A percentile compares a stretch with the other conserved stretches of the same genome.
These are phyloP conservation scores for Cryphonectria japonica DNA, from an alignment of 2,329 filamentous ascomycete genomes.

Conservation along the genomic window DNA sequence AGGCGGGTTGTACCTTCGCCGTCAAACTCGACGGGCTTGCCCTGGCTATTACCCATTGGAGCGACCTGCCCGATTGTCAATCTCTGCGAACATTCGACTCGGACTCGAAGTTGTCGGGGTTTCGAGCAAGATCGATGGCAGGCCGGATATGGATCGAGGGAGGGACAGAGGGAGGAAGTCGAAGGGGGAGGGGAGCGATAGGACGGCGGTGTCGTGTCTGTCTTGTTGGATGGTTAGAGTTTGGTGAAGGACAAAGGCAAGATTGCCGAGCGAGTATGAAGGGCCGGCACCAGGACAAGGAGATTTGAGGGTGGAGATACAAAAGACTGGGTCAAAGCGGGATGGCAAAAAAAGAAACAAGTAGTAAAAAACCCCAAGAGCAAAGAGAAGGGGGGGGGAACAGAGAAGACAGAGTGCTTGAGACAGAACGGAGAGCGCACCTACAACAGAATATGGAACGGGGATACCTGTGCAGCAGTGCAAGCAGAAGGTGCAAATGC, in stretches of 20 bases:
- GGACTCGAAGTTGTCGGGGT: neutral
- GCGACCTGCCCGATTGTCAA: constrained; percentile 29
- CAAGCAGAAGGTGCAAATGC: neutral
- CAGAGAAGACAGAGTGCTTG: neutral
- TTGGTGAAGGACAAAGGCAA: constrained; percentile 1
- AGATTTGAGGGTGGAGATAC: constrained; percentile 15
- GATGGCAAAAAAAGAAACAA: neutral
- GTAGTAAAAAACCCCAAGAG: neutral
- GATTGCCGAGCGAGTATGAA: neutral
- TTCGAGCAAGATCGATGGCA: neutral
- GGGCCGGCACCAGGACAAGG: constrained; percentile 10
- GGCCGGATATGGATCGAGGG: neutral
- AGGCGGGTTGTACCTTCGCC: constrained; percentile 72
- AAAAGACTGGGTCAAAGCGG: constrained; percentile 9
- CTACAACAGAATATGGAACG: neutral
- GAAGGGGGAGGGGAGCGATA: neutral
- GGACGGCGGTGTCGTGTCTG: constrained; percentile 3
- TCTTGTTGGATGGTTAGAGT: constrained; percentile 6
- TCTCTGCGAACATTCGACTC: constrained; percentile 23
- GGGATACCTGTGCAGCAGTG: neutral
- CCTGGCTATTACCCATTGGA: constrained; percentile 90
- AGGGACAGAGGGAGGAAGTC: neutral
- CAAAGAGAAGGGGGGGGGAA: neutral
- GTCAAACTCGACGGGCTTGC: constrained; percentile 88
- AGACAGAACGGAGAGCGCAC: neutral